A percentile compares a stretch with the other conserved stretches of the same genome.
Conservation (phyloP, 164 flowering plant genomes). For the Liquidambar formosana region DNA sequence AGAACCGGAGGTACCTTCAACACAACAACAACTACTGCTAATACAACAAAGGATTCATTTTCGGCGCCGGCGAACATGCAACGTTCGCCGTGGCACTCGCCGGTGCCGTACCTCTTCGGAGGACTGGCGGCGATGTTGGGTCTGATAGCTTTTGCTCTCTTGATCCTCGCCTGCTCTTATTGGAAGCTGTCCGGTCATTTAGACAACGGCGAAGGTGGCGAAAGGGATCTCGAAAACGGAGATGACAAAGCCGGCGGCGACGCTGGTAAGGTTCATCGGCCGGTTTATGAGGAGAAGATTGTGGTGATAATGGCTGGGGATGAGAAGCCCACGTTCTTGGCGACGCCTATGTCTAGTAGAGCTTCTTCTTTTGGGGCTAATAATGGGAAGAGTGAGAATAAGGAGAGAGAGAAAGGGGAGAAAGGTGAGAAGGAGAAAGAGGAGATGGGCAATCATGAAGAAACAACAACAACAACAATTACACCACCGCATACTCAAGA, state of each 20-base stretch:
- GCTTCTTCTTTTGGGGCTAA: neutral
- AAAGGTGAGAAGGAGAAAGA: neutral
- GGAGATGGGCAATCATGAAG: neutral
- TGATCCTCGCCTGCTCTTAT: conserved; percentile 67
- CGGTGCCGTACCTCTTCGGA: conserved; percentile 68
- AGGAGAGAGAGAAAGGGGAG: neutral
- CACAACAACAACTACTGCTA: neutral
- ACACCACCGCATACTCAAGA: no score
- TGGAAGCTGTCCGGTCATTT: conserved; percentile 46
- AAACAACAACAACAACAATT: neutral
- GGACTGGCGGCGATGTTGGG: conserved; percentile 72
- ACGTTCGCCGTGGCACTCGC: conserved; percentile 59
- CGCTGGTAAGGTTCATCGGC: neutral
- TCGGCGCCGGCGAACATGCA: conserved; percentile 9
- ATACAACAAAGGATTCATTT: neutral
- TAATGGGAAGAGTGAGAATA: neutral
- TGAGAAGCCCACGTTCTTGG: conserved; percentile 45
- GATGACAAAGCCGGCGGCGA: conserved; percentile 7
- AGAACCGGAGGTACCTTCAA: conserved; percentile 11
- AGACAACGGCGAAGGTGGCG: conserved; percentile 14
- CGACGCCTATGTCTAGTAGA: conserved; percentile 32
- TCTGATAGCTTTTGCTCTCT: conserved; percentile 60
- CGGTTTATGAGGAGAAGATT: conserved; percentile 40
- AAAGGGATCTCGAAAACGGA: conserved; percentile 22
- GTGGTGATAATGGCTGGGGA: conserved; percentile 62